Conservation (phyloP, 1,284 basidiomycete species). For the Phellinidium pouzarii region DNA sequence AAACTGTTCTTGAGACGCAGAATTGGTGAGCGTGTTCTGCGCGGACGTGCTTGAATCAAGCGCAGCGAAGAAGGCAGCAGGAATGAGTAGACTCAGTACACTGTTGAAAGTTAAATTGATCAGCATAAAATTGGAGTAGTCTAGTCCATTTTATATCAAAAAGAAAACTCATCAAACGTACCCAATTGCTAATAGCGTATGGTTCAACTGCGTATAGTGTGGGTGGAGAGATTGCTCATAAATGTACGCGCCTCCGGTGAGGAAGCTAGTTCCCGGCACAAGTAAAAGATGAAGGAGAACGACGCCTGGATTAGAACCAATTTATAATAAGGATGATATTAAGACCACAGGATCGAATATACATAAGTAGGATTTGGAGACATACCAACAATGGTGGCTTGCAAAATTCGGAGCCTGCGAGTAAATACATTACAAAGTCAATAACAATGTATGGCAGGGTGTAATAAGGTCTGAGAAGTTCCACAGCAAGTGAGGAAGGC, state of each 20-base stretch:
- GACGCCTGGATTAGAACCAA: conserved; percentile 40
- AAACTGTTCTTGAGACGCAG: conserved; percentile 35
- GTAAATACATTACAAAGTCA: neutral
- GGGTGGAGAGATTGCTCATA: conserved; percentile 44
- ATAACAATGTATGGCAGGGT: no score
- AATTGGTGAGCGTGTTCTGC: conserved; percentile 33
- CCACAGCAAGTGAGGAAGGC: no score
- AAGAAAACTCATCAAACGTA: conserved; percentile 24
- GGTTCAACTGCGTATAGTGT: conserved; percentile 53
- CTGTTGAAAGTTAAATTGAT: conserved; percentile 29
- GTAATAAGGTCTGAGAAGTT: no score
- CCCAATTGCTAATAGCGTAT: conserved; percentile 61
- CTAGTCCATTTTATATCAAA: neutral
- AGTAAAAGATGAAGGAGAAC: conserved; percentile 55
- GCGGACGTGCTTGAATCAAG: conserved; percentile 34
- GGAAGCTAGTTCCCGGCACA: conserved; percentile 53
- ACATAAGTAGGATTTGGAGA: neutral
- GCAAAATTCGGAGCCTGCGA: conserved; percentile 37
- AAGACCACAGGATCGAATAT: neutral
- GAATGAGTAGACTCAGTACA: conserved; percentile 53
- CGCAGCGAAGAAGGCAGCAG: conserved; percentile 59
- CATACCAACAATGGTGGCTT: conserved; percentile 52
- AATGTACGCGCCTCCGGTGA: conserved; percentile 53
- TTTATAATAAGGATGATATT: neutral
- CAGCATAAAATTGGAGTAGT: conserved; percentile 2